These are phyloP conservation scores for Stipa capillata DNA, from an alignment of 176 grass and related monocot genomes.

Conservation along the genomic window DNA sequence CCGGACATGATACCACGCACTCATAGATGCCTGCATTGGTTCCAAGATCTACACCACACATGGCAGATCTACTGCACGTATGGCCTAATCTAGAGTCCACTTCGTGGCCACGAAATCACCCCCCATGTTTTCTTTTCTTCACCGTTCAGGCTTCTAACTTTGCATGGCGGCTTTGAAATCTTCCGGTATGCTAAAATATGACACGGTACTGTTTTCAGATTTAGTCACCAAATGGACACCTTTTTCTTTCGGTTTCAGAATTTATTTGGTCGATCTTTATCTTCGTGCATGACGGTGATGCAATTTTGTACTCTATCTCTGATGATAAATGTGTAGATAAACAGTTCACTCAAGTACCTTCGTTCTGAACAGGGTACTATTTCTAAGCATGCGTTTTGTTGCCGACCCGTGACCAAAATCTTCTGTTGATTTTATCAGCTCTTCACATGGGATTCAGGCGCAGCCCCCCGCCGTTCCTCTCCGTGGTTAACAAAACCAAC, in stretches of 20 bases:
- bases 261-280: neutral
- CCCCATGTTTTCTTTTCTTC: neutral
- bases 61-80: neutral
- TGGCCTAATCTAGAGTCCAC: neutral
- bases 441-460: slow-evolving; percentile 80
- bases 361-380: too few relatives aligned
- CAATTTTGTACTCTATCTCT: neutral
- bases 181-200: neutral
- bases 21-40: neutral
- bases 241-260: neutral
- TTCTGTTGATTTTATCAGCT: slow-evolving; percentile 21
- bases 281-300: too few relatives aligned
- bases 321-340: too few relatives aligned
- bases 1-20: neutral
- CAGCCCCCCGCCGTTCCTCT: slow-evolving; percentile 77
- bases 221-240: neutral
- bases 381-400: neutral
- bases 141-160: neutral
- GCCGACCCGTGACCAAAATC: too few relatives aligned
- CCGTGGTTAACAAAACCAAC: slow-evolving; percentile 50
- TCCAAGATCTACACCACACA: neutral
- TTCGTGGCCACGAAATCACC: neutral
- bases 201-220: neutral
- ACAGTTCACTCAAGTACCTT: too few relatives aligned
- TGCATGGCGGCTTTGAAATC: too few relatives aligned